Conservation (phyloP, 2,329 filamentous ascomycete genomes). For the Sporothrix pallida region DNA sequence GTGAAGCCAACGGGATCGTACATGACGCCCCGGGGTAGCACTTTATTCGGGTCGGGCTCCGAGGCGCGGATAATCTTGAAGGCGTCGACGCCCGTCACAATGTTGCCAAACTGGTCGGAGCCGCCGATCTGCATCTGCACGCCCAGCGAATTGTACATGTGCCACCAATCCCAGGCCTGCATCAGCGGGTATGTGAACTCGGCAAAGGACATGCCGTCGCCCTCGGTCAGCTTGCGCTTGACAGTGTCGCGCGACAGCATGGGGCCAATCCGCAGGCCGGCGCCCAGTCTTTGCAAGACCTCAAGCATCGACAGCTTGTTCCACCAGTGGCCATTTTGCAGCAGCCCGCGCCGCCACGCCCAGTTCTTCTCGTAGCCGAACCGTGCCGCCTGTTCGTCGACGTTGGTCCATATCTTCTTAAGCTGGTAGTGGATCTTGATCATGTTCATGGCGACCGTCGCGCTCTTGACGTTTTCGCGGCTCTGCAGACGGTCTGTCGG, state of each 20-base stretch:
- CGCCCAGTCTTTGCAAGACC: slow-evolving; percentile 75
- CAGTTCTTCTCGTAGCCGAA: slow-evolving; percentile 68
- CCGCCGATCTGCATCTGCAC: slow-evolving; percentile 91
- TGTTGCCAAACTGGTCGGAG: slow-evolving; percentile 96
- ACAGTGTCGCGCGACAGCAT: slow-evolving; percentile 89
- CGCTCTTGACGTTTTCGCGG: slow-evolving; percentile 59
- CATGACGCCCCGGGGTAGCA: slow-evolving; percentile 51
- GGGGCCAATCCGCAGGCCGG: slow-evolving; percentile 75
- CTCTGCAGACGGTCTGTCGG: slow-evolving; percentile 72
- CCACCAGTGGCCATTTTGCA: slow-evolving; percentile 88
- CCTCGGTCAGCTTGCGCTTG: slow-evolving; percentile 73
- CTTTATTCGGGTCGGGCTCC: slow-evolving; percentile 53
- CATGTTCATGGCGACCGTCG: slow-evolving; percentile 66
- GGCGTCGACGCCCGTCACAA: slow-evolving; percentile 84
- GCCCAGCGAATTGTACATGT: slow-evolving; percentile 70
- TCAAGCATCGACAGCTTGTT: slow-evolving; percentile 73
- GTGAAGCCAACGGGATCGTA: slow-evolving; percentile 82
- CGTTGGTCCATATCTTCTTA: slow-evolving; percentile 74
- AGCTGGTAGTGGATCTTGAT: slow-evolving; percentile 72
- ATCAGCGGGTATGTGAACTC: slow-evolving; percentile 94
- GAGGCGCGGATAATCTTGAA: slow-evolving; percentile 73
- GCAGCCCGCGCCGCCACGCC: slow-evolving; percentile 69
- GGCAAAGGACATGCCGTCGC: slow-evolving; percentile 90
- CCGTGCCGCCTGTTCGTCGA: slow-evolving; percentile 67
- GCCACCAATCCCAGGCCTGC: slow-evolving; percentile 97